Percentiles rank a stretch among this genome's conserved stretches.
These are phyloP conservation scores for Lentinus brumalis DNA, from an alignment of 768 basidiomycete genomes.

Conservation along the genomic window DNA sequence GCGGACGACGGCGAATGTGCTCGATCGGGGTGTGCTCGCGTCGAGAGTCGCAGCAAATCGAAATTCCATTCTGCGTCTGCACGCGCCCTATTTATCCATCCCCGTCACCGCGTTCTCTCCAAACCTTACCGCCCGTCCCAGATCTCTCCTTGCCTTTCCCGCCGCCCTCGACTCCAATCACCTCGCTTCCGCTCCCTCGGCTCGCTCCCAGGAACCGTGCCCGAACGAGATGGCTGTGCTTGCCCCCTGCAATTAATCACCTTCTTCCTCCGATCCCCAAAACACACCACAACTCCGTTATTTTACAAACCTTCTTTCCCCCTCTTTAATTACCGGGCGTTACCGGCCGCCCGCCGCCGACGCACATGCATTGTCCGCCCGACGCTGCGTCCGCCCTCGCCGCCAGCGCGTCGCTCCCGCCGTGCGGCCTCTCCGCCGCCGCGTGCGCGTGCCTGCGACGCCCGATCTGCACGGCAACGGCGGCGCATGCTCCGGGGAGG, in stretches of 20 bases:
- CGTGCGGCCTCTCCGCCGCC: too few species aligned
- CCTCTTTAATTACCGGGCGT: slow-evolving; percentile 21
- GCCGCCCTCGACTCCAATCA: slow-evolving; percentile 15
- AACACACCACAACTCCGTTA: slow-evolving; percentile 16
- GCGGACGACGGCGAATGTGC: slow-evolving; percentile 3
- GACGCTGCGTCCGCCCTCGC: too few species aligned
- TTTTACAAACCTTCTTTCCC: slow-evolving; percentile 14
- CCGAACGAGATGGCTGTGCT: slow-evolving; percentile 23
- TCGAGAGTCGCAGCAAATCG: slow-evolving; percentile 20
- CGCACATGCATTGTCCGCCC: neutral
- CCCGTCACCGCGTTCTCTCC: slow-evolving; percentile 19
- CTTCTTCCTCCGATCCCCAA: slow-evolving; percentile 17
- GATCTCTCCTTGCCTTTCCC: slow-evolving; percentile 18
- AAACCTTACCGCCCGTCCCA: slow-evolving; percentile 11
- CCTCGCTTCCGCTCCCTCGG: slow-evolving; percentile 20
- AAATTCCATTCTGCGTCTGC: slow-evolving; percentile 18
- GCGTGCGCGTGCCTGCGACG: too few species aligned
- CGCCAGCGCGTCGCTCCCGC: too few species aligned
- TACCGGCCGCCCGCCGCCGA: slow-evolving; percentile 16
- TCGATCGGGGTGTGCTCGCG: slow-evolving; percentile 19
- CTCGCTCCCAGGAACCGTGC: slow-evolving; percentile 12
- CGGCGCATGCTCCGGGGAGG: neutral
- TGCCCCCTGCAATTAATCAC: slow-evolving; percentile 20
- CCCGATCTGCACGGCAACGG: neutral
- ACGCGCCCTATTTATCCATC: slow-evolving; percentile 23